Percentiles rank a stretch among this genome's conserved stretches.
Evolutionary conservation across 352 stramenopile genomes (phyloP).

Genomic region (Phytophthora syringae): DNA sequence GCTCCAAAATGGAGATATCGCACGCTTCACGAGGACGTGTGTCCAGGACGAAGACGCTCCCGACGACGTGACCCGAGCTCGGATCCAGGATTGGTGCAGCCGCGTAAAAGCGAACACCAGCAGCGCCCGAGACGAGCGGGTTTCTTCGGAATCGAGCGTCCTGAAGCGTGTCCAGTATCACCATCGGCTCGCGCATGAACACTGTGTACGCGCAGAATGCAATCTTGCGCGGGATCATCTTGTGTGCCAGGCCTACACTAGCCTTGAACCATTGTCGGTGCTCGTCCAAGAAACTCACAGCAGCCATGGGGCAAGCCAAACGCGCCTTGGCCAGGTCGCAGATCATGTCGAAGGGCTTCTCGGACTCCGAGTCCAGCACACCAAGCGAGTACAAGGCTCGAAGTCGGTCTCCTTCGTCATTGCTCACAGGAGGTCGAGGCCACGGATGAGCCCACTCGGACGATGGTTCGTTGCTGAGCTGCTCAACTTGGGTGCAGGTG

Average conservation of each 20-base stretch:
- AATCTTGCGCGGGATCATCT: constrained; percentile 82
- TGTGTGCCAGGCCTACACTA: constrained; percentile 70
- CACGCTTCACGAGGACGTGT: constrained; percentile 73
- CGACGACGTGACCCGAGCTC: constrained; percentile 61
- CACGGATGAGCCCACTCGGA: constrained; percentile 67
- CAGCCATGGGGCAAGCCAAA: constrained; percentile 75
- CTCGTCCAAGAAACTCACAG: constrained; percentile 83
- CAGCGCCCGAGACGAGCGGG: constrained; percentile 87
- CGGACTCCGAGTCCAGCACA: constrained; percentile 64
- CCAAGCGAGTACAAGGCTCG: constrained; percentile 52
- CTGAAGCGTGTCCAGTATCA: constrained; percentile 89
- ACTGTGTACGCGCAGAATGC: constrained; percentile 82
- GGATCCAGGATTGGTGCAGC: constrained; percentile 73
- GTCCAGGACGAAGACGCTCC: constrained; percentile 86
- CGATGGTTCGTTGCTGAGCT: constrained; percentile 23
- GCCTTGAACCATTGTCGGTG: constrained; percentile 85
- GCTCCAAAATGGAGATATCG: constrained; percentile 75
- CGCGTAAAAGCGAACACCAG: constrained; percentile 95
- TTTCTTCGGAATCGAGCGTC: constrained; percentile 91
- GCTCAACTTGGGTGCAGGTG: constrained; percentile 20
- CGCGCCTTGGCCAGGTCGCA: constrained; percentile 77
- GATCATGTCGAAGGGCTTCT: constrained; percentile 80
- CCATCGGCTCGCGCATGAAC: constrained; percentile 59
- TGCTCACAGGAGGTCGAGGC: constrained; percentile 66
- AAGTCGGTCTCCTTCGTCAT: constrained; percentile 64